These are phyloP conservation scores for Candida coquimbonensis DNA, from an alignment of 805 yeast species.

Conservation along the genomic window DNA sequence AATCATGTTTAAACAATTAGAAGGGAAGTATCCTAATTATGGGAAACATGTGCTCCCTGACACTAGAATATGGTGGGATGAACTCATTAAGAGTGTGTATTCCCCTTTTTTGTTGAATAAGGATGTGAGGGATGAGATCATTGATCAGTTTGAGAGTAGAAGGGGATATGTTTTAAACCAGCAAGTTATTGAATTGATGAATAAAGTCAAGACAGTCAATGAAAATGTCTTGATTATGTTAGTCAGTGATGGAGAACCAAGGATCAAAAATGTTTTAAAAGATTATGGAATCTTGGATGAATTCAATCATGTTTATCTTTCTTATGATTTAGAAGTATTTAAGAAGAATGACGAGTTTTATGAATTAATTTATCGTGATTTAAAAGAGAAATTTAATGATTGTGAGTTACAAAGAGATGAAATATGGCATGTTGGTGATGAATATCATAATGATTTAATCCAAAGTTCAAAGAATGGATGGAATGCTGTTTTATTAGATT, in stretches of 20 bases:
- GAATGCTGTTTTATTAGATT: conserved; percentile 50
- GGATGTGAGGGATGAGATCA: conserved; percentile 35
- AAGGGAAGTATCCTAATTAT: conserved; percentile 47
- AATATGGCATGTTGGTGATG: conserved; percentile 69
- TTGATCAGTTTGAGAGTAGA: conserved; percentile 35
- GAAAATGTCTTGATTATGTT: conserved; percentile 34
- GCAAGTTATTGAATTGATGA: conserved; percentile 41
- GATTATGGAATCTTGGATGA: conserved; percentile 38
- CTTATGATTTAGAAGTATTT: conserved; percentile 47
- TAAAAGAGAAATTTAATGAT: conserved; percentile 17
- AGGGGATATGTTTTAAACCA: conserved; percentile 20
- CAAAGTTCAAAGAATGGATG: conserved; percentile 52
- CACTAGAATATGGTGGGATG: conserved; percentile 52
- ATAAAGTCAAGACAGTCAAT: conserved; percentile 20
- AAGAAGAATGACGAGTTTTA: conserved; percentile 51
- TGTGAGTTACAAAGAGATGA: conserved; percentile 14
- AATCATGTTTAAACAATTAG: conserved; percentile 29
- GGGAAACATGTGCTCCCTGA: conserved; percentile 38
- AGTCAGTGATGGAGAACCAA: conserved; percentile 57
- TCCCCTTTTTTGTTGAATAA: conserved; percentile 8
- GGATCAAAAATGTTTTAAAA: conserved; percentile 39
- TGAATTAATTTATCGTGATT: conserved; percentile 28
- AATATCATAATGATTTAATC: conserved; percentile 43
- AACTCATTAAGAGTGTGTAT: conserved; percentile 39
- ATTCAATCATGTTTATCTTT: conserved; percentile 39